Evolutionary conservation across 2,329 filamentous ascomycete genomes (phyloP).

Genomic region (Cylindrodendrum hubeiense): DNA sequence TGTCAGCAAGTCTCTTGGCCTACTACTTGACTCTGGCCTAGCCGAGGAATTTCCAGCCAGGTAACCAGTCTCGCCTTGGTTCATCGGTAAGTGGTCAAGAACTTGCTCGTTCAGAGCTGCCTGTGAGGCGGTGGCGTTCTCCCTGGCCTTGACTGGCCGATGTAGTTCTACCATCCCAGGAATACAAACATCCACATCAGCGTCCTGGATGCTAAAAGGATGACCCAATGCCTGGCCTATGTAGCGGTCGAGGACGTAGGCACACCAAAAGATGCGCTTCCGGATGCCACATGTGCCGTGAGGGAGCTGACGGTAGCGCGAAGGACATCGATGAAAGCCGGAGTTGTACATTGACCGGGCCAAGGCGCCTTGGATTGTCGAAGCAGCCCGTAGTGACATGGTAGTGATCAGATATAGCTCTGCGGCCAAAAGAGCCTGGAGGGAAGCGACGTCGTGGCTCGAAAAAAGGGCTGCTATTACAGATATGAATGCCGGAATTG

Average conservation of each 20-base stretch:
- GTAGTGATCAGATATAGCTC: conserved; percentile 61
- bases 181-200: conserved; percentile 53
- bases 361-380: conserved; percentile 60
- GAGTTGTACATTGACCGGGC: conserved; percentile 61
- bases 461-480: conserved; percentile 53
- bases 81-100: conserved; percentile 16
- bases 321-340: conserved; percentile 64
- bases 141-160: conserved; percentile 19
- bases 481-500: conserved; percentile 51
- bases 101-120: conserved; percentile 12
- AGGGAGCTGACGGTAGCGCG: conserved; percentile 60
- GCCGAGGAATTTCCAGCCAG: not conserved
- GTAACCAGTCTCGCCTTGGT: not conserved
- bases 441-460: conserved; percentile 57
- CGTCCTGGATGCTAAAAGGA: conserved; percentile 50
- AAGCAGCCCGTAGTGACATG: conserved; percentile 62
- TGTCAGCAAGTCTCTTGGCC: not conserved
- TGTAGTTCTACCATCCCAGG: conserved; percentile 45
- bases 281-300: conserved; percentile 47
- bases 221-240: conserved; percentile 52
- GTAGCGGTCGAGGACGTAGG: conserved; percentile 53
- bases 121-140: conserved; percentile 9
- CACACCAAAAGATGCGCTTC: conserved; percentile 56
- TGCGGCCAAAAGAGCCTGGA: conserved; percentile 62
- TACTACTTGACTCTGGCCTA: not conserved